Evolutionary conservation across 495 filamentous ascomycete genomes (phyloP).

Genomic region (Lindgomyces ingoldianus): DNA sequence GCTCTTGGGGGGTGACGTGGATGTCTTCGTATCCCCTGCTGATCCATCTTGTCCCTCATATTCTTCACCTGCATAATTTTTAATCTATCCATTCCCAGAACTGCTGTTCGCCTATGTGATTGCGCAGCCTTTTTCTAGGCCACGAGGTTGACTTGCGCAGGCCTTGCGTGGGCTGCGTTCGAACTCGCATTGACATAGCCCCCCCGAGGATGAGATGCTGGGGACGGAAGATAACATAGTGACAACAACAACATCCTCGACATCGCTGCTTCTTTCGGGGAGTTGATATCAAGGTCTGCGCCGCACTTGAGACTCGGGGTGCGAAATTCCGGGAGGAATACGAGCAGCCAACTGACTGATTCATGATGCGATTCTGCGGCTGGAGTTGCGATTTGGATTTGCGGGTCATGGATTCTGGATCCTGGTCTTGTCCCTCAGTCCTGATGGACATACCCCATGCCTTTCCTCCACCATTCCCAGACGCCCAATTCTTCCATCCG

Average conservation of each 20-base stretch:
- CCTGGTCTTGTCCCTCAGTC: neutral
- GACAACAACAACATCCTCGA: neutral
- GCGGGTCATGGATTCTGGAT: no score
- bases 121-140: neutral
- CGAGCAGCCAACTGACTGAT: no score
- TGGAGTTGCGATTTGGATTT: no score
- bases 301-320: no score
- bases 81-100: no score
- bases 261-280: neutral
- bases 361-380: no score
- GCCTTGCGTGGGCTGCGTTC: neutral
- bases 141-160: neutral
- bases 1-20: no score
- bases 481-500: constrained; percentile 41
- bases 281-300: neutral
- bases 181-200: neutral
- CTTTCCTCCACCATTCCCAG: constrained; percentile 44
- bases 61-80: no score
- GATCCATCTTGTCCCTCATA: no score
- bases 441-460: constrained; percentile 41
- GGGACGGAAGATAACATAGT: neutral
- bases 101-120: neutral
- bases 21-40: no score
- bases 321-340: no score
- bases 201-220: no score